Base-by-base conservation (phyloP, 495 filamentous ascomycete genomes). In the Tuber magnatum region DNA sequence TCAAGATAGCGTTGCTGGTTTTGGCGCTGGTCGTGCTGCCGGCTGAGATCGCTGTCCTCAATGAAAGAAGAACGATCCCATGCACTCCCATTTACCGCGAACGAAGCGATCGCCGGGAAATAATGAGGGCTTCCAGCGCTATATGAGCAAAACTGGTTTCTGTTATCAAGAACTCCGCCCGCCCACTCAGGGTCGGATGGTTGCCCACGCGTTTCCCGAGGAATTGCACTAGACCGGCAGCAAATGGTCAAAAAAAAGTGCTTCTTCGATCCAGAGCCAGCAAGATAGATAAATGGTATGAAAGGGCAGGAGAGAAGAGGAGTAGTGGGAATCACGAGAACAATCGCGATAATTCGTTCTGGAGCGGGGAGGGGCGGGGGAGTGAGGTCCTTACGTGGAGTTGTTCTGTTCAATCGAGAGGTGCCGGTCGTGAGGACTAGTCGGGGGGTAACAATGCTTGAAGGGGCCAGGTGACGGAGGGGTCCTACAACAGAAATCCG, bases 101-200 rank as follows among this genome's bases (percentile, higher is more conserved):
- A 78, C 22, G 76, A 41, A 65, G 69, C 40, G 68, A 68, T 76
- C 69, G 72, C 65, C 70, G 77, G 35, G 24, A 70, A 65, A 32
- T 75, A 72, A 71, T 74, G 68, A 78, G 77, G 72, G 76, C 44
- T 51, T 39, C 39, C 43, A 68, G 72, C 38, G 43, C 51, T 79
- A 79, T 78, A 79, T 71, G 76, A 74, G 76, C 46, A 42, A 38
- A 78, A 74, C 69, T 56, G 41, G 56, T 43, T 72, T 41, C 69
- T 32, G 24, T 61, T 65, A 20, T 65, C 56, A 65, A 35, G 56
- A 35, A 65, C 56, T 65, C 56, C 56, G 14, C 14, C 56, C 14
- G 10, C 28, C 56, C 56, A 65, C 28, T 65, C 56, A 65, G 56
- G 56, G 28, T 65, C 56, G 28, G 56, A 65, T 65, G 56, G 28